Evolutionary conservation across 208 protist genomes (phyloP).

Genomic region (Trypanosoma brucei): DNA sequence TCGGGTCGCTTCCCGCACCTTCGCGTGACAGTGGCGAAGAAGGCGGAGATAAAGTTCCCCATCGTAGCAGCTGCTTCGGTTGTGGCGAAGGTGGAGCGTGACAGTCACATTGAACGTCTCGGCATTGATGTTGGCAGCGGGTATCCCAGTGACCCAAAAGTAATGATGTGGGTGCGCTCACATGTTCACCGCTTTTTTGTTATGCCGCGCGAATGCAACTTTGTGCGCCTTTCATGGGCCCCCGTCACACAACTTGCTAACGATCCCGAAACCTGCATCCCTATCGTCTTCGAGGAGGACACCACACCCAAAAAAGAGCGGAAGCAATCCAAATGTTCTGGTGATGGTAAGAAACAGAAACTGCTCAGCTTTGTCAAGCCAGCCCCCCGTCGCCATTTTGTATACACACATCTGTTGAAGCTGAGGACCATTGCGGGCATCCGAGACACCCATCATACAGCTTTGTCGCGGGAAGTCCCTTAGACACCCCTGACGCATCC

Average conservation of each 20-base stretch:
- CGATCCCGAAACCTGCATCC: conserved; percentile 43
- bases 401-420: conserved; percentile 59
- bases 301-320: conserved; percentile 36
- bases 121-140: conserved; percentile 68
- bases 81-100: conserved; percentile 87
- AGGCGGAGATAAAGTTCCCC: conserved; percentile 90
- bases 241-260: conserved; percentile 59
- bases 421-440: conserved; percentile 28
- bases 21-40: conserved; percentile 77
- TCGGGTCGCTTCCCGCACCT: conserved; percentile 81
- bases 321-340: conserved; percentile 12
- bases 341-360: conserved; percentile 29
- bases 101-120: conserved; percentile 36
- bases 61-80: conserved; percentile 92
- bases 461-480: conserved; percentile 1
- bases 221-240: conserved; percentile 77
- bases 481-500: too few relatives aligned
- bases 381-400: conserved; percentile 42
- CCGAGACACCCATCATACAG: conserved; percentile 19
- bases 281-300: conserved; percentile 65
- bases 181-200: conserved; percentile 82
- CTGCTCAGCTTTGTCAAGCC: conserved; percentile 58
- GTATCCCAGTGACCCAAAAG: conserved; percentile 77
- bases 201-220: conserved; percentile 35
- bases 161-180: conserved; percentile 59